A percentile compares a stretch with the other conserved stretches of the same genome.
These are phyloP conservation scores for Terfezia boudieri DNA, from an alignment of 495 filamentous ascomycete species.

Conservation along the genomic window DNA sequence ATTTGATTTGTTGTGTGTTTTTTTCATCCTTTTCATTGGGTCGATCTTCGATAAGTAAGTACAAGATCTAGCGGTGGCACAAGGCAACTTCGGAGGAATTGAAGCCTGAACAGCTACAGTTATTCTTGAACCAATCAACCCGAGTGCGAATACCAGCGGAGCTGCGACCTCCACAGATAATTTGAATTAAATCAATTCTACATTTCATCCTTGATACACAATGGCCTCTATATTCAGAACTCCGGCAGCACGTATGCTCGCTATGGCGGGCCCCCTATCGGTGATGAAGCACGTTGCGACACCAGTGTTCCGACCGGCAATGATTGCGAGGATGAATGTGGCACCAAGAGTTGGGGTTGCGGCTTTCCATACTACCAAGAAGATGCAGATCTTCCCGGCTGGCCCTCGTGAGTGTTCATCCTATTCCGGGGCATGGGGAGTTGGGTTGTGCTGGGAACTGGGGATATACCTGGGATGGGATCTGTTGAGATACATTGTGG, in stretches of 20 bases:
- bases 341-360: slow-evolving; percentile 20
- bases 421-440: slow-evolving; percentile 4
- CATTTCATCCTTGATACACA: not conserved
- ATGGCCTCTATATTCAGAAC: not conserved
- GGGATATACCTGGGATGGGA: slow-evolving; percentile 12
- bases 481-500: not conserved
- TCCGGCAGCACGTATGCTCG: not conserved
- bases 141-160: no score
- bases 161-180: no score
- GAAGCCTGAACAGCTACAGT: no score
- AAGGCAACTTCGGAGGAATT: no score
- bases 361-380: slow-evolving; percentile 51
- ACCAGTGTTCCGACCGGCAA: not conserved
- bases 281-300: not conserved
- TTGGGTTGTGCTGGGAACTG: slow-evolving; percentile 12
- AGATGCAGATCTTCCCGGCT: slow-evolving; percentile 43
- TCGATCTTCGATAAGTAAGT: no score
- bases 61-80: no score
- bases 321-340: not conserved
- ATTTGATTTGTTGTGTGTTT: no score
- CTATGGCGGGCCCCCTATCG: not conserved
- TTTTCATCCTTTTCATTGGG: no score
- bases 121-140: no score
- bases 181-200: no score
- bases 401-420: slow-evolving; percentile 35